Evolutionary conservation across 2,329 filamentous ascomycete species (phyloP), one percentile per base, ranked within the genome.

Genomic region (Hypoxylon sp.): DNA sequence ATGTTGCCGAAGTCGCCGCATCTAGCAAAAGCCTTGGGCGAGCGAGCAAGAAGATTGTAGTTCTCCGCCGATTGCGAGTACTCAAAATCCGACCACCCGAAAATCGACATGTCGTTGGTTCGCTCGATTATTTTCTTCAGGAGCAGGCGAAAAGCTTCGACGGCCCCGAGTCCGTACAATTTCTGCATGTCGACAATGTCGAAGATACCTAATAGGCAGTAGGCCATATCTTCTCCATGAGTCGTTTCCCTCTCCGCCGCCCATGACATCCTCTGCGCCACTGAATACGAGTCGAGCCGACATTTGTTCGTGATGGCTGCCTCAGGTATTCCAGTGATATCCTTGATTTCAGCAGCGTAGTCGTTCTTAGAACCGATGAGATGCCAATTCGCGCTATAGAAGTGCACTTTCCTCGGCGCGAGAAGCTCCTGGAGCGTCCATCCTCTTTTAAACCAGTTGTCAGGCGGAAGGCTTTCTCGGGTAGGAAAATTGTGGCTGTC

Each of bases 361-460:
- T 46, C 22, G n/a, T 20, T 46, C 42, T 25, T 46, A 10, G 42
- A 46, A 46, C 17, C 22, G n/a, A 46, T 20, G 22, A 20, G 6
- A 7, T 25, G 22, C 42, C 42, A 46, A n/a, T 46, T 25, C 17
- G 42, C n/a, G n/a, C 22, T 46, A 22, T 46, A 46, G 17, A 46
- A 46, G 17, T 25, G 17, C n/a, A 46, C 17, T 46, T 25, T 46
- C 22, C 20, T 46, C 7, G 42, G 42, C 1, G 42, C 42, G 4
- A 46, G 42, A 10, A 46, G 42, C 22, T 46, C 42, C 17, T 46
- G 42, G 22, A 46, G 42, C n/a, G 42, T 46, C 42, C 42, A 46
- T 10, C 42, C 42, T 46, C 42, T 22, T 25, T 46, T 46, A 46
- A 46, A 46, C 42, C 42, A 46, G 35, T 37, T 37, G 35, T 46